Evolutionary conservation across 169 alveolate species (phyloP), one percentile per base, ranked within the genome.

Genomic region (Cryptosporidium tyzzeri): DNA sequence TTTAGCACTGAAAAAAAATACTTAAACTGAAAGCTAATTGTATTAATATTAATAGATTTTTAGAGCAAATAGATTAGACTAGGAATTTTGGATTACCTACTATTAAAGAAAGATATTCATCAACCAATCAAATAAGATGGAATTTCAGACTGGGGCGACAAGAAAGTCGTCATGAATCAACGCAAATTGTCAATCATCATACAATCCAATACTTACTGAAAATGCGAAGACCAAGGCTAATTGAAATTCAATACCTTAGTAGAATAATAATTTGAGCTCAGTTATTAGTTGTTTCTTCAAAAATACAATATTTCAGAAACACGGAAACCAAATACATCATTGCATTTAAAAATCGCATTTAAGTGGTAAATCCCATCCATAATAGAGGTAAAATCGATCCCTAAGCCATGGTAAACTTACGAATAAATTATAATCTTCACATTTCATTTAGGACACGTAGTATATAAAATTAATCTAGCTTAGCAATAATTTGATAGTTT

Each of bases 81-180:
- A 65, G 50, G 26, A 31, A n/a, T 65, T 31, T 12, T 55, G 37
- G 21, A 23, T 55, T 55, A 55, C 67, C 67, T 26, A n/a, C 18
- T 3, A 55, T 23, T 55, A n/a, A 16, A 16, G 29, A 65, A 33
- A 0, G 31, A 65, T 8, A 65, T 14, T 65, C 12, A 65, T 37
- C 53, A 33, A 31, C 18, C 4, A n/a, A 65, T 55, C 18, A 4
- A n/a, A n/a, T 55, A 55, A 21, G 35, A n/a, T 23, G 86, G 51
- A 73, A 73, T 53, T 2, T 80, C 89, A 80, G 89, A 80, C 89
- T 80, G 89, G 89, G 89, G 89, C 89, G 89, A 80, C 89, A 62
- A 41, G 7, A 8, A 61, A 39, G 21, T 80, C 89, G 75, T 80
- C 89, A 80, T 21, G 14, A 48, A 21, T 41, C 35, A 8, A 39